Evolutionary conservation across 1,284 basidiomycete genomes (phyloP).

Genomic region (Leccinum solheimii): DNA sequence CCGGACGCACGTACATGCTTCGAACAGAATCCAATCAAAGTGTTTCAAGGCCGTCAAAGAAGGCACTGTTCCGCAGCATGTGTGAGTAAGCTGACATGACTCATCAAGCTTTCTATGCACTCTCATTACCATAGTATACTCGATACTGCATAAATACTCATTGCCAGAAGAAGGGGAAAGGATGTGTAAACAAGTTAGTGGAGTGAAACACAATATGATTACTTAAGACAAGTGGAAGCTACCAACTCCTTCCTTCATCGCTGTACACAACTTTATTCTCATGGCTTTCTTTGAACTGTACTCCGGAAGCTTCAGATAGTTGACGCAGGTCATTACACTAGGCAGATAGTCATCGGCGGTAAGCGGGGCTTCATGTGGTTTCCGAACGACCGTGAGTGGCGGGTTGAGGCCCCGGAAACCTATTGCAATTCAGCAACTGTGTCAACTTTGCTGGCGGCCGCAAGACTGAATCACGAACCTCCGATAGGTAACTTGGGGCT

Average conservation of each 20-base stretch:
- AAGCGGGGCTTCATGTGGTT: conserved; percentile 89
- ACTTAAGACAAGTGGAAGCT: conserved; percentile 90
- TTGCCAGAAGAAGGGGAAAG: conserved; percentile 15
- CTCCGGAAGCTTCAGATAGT: conserved; percentile 93
- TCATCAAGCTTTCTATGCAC: neutral
- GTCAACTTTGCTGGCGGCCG: neutral
- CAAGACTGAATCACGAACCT: conserved; percentile 49
- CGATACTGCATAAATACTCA: conserved; percentile 6
- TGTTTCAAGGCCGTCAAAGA: neutral
- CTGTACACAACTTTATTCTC: conserved; percentile 74
- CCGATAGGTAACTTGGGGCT: conserved; percentile 94
- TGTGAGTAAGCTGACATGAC: conserved; percentile 16
- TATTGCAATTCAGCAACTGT: conserved; percentile 30
- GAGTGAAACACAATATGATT: conserved; percentile 22
- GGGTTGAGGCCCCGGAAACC: conserved; percentile 96
- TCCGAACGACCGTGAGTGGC: conserved; percentile 93
- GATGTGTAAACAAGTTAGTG: conserved; percentile 30
- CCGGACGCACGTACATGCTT: conserved; percentile 34
- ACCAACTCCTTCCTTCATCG: conserved; percentile 89
- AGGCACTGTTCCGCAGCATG: conserved; percentile 27
- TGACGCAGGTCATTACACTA: conserved; percentile 98
- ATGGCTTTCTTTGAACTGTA: conserved; percentile 85
- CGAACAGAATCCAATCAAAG: conserved; percentile 2
- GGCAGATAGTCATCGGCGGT: conserved; percentile 94
- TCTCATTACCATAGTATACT: neutral